These are phyloP conservation scores for Centella asiatica DNA, from an alignment of 129 eudicot species.

Conservation along the genomic window DNA sequence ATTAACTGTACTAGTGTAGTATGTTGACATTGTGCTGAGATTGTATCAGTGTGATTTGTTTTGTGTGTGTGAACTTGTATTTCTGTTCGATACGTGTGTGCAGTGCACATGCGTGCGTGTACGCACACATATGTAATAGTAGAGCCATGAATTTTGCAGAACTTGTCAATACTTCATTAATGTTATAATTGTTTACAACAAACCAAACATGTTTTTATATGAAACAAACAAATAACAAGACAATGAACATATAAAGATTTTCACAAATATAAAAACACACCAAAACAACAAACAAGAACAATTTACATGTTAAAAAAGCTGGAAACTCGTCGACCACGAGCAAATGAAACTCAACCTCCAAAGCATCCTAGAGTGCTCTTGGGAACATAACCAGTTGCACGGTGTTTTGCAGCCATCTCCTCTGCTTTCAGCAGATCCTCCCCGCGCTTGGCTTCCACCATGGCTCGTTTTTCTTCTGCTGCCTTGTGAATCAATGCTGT, in stretches of 20 bases:
- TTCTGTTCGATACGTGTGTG: too few species aligned
- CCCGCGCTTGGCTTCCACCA: constrained; percentile 52
- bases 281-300: not conserved
- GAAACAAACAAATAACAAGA: not conserved
- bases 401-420: constrained; percentile 72
- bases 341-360: constrained; percentile 31
- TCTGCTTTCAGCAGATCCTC: constrained; percentile 65
- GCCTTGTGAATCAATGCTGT: constrained; percentile 56
- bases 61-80: too few species aligned
- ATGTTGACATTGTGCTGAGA: too few species aligned
- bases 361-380: constrained; percentile 53
- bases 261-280: constrained; percentile 9
- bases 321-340: not conserved
- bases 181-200: not conserved
- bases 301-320: not conserved
- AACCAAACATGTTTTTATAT: constrained; percentile 6
- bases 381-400: constrained; percentile 68
- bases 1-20: too few species aligned
- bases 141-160: not conserved
- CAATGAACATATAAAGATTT: constrained; percentile 4
- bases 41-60: too few species aligned
- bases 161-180: not conserved
- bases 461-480: constrained; percentile 85
- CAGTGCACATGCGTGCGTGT: too few species aligned
- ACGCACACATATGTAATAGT: not conserved